phyloP scores from a whole-genome alignment of 2,329 filamentous ascomycete genomes.

The Elsinoe necatrix region DNA sequence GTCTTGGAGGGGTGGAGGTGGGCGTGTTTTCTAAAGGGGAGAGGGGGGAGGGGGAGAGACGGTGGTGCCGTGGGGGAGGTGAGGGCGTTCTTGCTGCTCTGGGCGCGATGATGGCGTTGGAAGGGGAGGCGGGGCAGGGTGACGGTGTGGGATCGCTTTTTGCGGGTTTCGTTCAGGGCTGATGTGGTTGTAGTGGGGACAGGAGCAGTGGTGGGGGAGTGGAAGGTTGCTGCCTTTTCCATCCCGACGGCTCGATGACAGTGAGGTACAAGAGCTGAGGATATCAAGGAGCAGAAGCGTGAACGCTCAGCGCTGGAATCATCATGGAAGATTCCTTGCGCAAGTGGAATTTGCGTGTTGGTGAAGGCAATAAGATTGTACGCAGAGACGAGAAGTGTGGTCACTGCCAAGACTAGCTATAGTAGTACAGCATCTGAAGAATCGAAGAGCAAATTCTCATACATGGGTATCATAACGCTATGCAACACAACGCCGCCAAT shows the following conservation, averaged over 20 bases:
- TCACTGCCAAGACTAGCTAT: conserved; percentile 4
- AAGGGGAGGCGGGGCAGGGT: neutral
- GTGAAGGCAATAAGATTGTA: no score
- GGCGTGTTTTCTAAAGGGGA: neutral
- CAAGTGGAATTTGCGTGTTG: no score
- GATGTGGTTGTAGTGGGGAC: neutral
- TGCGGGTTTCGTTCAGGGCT: neutral
- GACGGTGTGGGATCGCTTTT: neutral
- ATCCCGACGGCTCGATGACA: no score
- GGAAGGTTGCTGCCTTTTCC: conserved; percentile 14
- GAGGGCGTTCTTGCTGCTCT: neutral
- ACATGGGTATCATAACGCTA: conserved; percentile 14
- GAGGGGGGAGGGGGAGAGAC: neutral
- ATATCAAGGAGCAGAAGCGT: no score
- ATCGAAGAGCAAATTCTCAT: neutral
- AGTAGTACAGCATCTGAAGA: neutral
- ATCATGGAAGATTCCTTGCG: no score
- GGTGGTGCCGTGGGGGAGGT: neutral
- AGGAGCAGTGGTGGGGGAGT: neutral
- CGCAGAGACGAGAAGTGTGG: neutral
- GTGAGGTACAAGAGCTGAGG: no score
- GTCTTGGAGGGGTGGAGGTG: neutral
- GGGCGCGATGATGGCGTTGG: neutral
- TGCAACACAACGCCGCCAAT: conserved; percentile 12
- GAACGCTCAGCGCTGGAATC: no score